A percentile compares a stretch with the other conserved stretches of the same genome.
These are phyloP conservation scores for Diaporthe humulicola DNA, from an alignment of 2,329 filamentous ascomycete genomes.

Conservation along the genomic window DNA sequence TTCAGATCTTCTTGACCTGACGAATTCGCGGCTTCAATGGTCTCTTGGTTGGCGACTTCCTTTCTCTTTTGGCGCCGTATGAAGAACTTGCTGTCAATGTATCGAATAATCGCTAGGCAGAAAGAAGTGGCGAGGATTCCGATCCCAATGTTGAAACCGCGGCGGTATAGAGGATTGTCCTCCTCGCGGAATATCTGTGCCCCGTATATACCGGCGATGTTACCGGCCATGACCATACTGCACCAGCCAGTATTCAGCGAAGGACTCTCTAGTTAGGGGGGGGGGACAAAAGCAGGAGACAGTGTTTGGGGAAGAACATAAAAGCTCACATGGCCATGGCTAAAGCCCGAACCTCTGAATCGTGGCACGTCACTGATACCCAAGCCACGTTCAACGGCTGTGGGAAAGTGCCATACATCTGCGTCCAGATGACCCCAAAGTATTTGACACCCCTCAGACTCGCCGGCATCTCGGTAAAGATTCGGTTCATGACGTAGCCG, in stretches of 20 bases:
- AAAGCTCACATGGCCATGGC: conserved; percentile 3
- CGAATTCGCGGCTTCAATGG: neutral
- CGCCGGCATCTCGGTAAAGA: neutral
- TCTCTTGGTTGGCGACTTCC: neutral
- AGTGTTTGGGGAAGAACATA: neutral
- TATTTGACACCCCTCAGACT: neutral
- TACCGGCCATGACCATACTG: conserved; percentile 14
- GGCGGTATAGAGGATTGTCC: neutral
- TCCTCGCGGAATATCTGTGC: conserved; percentile 4
- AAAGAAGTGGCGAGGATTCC: conserved; percentile 6
- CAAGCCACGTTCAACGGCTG: neutral
- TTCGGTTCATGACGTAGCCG: conserved; percentile 9
- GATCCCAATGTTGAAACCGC: neutral
- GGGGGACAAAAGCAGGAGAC: too few species aligned
- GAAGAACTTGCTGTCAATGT: neutral
- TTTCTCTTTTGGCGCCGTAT: conserved; percentile 5
- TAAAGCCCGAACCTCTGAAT: conserved; percentile 8
- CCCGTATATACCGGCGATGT: neutral
- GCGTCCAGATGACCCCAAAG: conserved; percentile 8
- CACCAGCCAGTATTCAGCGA: neutral
- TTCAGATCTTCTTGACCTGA: neutral
- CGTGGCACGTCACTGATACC: conserved; percentile 5
- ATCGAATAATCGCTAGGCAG: neutral
- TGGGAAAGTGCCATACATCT: conserved; percentile 10
- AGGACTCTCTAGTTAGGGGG: neutral